A percentile compares a stretch with the other conserved stretches of the same genome.
These are phyloP conservation scores for Paxillus rubicundulus DNA, from an alignment of 768 basidiomycete species.

Conservation along the genomic window DNA sequence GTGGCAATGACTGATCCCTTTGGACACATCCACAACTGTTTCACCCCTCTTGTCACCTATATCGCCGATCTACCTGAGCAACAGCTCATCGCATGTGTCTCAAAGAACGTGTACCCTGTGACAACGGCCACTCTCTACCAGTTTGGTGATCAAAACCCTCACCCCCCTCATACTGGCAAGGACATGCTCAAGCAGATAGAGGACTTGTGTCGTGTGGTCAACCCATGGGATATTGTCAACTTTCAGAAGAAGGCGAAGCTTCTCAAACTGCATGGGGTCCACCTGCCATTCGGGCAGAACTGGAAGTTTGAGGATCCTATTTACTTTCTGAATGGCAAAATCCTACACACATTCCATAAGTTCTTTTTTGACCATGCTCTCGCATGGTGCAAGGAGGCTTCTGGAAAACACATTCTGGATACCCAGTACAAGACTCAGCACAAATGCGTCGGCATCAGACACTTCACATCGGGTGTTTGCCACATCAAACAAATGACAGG, in stretches of 20 bases:
- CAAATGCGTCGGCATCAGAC: too few relatives aligned
- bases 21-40: background rate
- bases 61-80: constrained; percentile 21
- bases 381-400: too few relatives aligned
- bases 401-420: too few relatives aligned
- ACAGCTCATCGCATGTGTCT: too few relatives aligned
- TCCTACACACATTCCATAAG: constrained; percentile 8
- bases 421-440: too few relatives aligned
- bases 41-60: constrained; percentile 13
- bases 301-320: background rate
- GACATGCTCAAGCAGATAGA: too few relatives aligned
- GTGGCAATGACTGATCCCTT: constrained; percentile 29
- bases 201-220: background rate
- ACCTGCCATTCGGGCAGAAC: background rate
- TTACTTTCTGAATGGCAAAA: background rate
- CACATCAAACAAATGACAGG: constrained; percentile 42
- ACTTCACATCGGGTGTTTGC: too few relatives aligned
- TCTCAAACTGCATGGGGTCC: background rate
- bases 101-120: constrained; percentile 12
- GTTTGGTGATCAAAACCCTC: constrained; percentile 17
- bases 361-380: too few relatives aligned
- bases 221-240: constrained; percentile 26
- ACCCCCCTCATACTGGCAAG: too few relatives aligned
- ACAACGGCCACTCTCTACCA: constrained; percentile 3
- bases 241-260: constrained; percentile 13